Evolutionary conservation across 1,284 basidiomycete species (phyloP).

Genomic region (Fistulinella cinereoalba): DNA sequence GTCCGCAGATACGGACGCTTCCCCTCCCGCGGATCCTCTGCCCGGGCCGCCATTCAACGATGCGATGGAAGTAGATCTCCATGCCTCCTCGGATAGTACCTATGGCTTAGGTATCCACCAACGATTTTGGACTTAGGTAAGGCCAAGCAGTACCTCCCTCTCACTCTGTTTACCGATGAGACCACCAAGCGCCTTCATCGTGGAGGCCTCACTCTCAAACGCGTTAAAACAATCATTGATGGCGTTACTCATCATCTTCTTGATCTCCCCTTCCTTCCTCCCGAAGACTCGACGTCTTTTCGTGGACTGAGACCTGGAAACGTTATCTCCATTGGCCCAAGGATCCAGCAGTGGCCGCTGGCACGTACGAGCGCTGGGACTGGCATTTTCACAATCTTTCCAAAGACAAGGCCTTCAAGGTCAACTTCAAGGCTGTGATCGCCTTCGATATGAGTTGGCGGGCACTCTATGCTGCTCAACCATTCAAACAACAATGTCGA

Average conservation of each 20-base stretch:
- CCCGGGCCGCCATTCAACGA: background rate
- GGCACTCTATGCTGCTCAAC: background rate
- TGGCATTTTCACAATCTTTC: background rate
- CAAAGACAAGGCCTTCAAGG: background rate
- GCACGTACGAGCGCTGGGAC: background rate
- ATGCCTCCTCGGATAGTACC: background rate
- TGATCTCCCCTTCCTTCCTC: background rate
- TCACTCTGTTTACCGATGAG: background rate
- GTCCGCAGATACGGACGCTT: background rate
- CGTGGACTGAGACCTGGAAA: background rate
- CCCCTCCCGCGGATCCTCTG: background rate
- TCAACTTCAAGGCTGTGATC: background rate
- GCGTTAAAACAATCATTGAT: background rate
- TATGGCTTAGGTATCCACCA: background rate
- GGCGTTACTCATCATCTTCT: background rate
- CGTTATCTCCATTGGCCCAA: background rate
- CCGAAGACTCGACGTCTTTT: background rate
- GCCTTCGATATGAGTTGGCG: background rate
- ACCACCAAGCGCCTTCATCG: background rate
- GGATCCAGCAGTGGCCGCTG: background rate
- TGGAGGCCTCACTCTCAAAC: background rate
- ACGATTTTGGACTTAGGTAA: background rate
- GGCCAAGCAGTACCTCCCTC: background rate
- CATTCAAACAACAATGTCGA: background rate
- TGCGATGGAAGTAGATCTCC: background rate